Conservation (phyloP, 2,329 filamentous ascomycete genomes). For the Fusarium sororula region DNA sequence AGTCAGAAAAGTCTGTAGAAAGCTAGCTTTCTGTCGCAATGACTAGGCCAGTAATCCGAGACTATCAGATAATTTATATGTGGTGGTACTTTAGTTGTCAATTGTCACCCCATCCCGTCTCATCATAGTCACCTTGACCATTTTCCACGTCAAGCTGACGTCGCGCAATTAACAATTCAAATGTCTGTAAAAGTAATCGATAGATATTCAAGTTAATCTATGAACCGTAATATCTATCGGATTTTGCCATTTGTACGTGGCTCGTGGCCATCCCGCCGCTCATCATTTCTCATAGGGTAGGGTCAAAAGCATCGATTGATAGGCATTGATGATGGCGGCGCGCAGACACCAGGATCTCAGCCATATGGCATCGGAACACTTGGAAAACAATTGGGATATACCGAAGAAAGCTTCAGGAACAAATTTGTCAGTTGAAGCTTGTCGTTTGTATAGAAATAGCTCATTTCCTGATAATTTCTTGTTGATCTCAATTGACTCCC, state of each 20-base stretch:
- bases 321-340: not conserved
- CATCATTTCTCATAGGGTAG: not conserved
- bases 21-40: rapidly evolving
- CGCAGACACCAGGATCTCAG: not conserved
- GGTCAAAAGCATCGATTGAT: not conserved
- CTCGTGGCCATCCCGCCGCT: not conserved
- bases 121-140: not conserved
- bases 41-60: rapidly evolving
- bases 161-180: not conserved
- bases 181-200: too few species aligned
- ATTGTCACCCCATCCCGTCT: not conserved
- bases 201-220: not conserved
- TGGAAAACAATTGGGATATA: too few species aligned
- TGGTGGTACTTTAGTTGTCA: not conserved
- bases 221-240: too few species aligned
- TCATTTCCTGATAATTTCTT: not conserved
- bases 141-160: not conserved
- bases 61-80: not conserved
- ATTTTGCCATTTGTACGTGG: not conserved
- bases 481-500: not conserved
- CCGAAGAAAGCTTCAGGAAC: rapidly evolving
- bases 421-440: rapidly evolving
- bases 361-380: not conserved
- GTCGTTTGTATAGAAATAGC: too few species aligned
- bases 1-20: not conserved